Evolutionary conservation across 345 rosid genomes (phyloP), one percentile per base, ranked within the genome.

Genomic region (Pistacia atlantica): DNA sequence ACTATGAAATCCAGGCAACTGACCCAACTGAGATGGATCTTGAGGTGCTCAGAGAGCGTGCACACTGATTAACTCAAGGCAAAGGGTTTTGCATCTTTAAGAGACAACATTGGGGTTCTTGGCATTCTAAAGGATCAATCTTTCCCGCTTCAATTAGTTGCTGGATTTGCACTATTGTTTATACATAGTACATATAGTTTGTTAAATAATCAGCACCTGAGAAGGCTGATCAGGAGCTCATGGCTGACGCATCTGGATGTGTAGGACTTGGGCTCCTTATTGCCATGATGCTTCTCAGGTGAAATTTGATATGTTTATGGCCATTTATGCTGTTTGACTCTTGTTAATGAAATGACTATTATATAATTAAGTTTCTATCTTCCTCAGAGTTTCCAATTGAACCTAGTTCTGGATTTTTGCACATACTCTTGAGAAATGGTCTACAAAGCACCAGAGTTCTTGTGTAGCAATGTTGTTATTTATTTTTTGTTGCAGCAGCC

Each of bases 211-310:
- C 57, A n/a, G 12, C 71, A 33, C 78, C 81, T 75, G 87, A 16
- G 84, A 81, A 80, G 83, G 82, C 88, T 88, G 91, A 88, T 76
- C 33, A 52, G 74, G 83, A 82, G 84, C 84, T 75, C 77, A 38
- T 67, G 56, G 17, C 16, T 38, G 6, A n/a, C 20, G 67, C 77
- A 55, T 61, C 65, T 25, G 1, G 55, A 62, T 82, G 35, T 22
- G 4, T 8, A 60, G 77, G 67, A 28, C 17, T 18, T 35, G 79
- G 69, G 82, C 84, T 80, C 55, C 81, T 77, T 71, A 28, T 73
- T 76, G 69, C 83, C 85, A 75, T 86, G 89, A 88, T 84, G 88
- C 89, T 86, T 86, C 86, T 67, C 80, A 37, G 86, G 82, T 84
- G 83, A 67, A 65, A 78, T 59, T 49, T 71, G 59, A 64, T 56